Percentiles rank a stretch among this genome's conserved stretches.
These are phyloP conservation scores for Leccinum imitatum DNA, from an alignment of 768 basidiomycete species.

Conservation along the genomic window DNA sequence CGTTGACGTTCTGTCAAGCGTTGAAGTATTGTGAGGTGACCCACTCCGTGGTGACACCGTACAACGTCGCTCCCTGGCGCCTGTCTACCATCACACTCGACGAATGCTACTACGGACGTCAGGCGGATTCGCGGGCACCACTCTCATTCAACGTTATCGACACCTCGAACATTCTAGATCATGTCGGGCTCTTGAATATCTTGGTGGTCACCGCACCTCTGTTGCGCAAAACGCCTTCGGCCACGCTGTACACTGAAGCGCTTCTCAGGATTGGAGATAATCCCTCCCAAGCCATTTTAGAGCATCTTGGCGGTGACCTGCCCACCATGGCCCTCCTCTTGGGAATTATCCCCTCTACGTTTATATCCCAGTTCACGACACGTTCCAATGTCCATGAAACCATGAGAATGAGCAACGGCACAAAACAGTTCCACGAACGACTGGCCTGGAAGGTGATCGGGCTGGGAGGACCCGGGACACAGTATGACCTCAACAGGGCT, in stretches of 20 bases:
- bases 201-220: constrained; percentile 24
- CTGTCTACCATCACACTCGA: constrained; percentile 23
- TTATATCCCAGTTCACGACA: constrained; percentile 26
- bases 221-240: constrained; percentile 16
- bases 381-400: constrained; percentile 25
- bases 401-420: background rate
- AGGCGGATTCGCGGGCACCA: constrained; percentile 18
- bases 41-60: constrained; percentile 14
- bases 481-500: too few species aligned
- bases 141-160: constrained; percentile 33
- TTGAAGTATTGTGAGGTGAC: constrained; percentile 16
- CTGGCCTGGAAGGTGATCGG: constrained; percentile 24
- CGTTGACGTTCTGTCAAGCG: constrained; percentile 24
- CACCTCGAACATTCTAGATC: constrained; percentile 31
- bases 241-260: constrained; percentile 31
- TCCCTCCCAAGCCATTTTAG: constrained; percentile 15
- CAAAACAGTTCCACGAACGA: constrained; percentile 25
- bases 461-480: background rate
- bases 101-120: constrained; percentile 15
- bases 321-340: constrained; percentile 25
- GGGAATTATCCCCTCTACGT: constrained; percentile 23
- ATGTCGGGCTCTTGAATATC: constrained; percentile 28
- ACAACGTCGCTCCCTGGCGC: constrained; percentile 26
- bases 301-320: constrained; percentile 26
- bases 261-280: constrained; percentile 17